phyloP scores from a whole-genome alignment of 805 yeast species.

The Monosporozyma servazzii region DNA sequence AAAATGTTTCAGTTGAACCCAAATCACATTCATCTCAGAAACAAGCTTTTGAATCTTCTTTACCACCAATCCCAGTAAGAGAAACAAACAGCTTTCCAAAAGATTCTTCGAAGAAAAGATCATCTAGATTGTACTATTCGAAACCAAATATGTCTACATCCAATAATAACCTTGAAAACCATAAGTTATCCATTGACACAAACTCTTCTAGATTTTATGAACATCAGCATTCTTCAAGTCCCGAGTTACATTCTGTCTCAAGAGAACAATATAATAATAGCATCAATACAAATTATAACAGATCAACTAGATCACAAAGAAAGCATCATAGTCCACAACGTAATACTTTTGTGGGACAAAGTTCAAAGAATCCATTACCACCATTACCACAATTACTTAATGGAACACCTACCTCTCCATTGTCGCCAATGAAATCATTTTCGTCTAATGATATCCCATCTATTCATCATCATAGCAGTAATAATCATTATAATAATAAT shows the following conservation, averaged over 20 bases:
- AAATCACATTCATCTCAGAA: neutral
- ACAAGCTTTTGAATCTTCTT: neutral
- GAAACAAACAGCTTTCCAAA: neutral
- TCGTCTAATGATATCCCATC: slow-evolving; percentile 20
- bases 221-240: neutral
- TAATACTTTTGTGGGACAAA: neutral
- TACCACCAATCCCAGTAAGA: slow-evolving; percentile 4
- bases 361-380: slow-evolving; percentile 13
- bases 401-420: slow-evolving; percentile 5
- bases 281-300: neutral
- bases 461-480: neutral
- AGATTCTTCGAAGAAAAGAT: neutral
- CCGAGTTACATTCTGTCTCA: neutral
- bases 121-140: neutral
- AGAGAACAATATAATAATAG: neutral
- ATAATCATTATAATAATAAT: neutral
- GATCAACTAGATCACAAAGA: neutral
- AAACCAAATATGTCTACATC: neutral
- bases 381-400: slow-evolving; percentile 23
- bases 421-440: slow-evolving; percentile 18
- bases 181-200: neutral
- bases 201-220: neutral
- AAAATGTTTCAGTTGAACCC: neutral
- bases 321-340: neutral
- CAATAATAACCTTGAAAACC: neutral